These are phyloP conservation scores for Boletus sp. DNA, from an alignment of 1,284 basidiomycete genomes.

Conservation along the genomic window DNA sequence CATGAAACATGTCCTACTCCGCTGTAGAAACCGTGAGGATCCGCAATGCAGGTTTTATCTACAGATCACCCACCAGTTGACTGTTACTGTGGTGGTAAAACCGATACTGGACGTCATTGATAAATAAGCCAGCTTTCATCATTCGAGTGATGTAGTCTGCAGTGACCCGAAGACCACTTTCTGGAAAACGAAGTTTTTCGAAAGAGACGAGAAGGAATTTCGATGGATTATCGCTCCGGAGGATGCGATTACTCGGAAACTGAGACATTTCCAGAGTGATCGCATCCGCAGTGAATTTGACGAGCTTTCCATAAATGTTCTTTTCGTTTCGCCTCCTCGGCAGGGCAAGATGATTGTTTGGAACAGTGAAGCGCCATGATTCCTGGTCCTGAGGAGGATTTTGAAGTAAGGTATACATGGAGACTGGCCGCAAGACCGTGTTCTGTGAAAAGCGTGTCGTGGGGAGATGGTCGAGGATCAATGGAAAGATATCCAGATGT, in stretches of 20 bases:
- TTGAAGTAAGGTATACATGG: slow-evolving; percentile 38
- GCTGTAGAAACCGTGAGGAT: slow-evolving; percentile 32
- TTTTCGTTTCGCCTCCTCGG: slow-evolving; percentile 25
- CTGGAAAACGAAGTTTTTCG: slow-evolving; percentile 49
- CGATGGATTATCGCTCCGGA: slow-evolving; percentile 49
- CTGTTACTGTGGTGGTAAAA: slow-evolving; percentile 69
- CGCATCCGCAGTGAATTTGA: slow-evolving; percentile 46
- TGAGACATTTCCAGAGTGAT: slow-evolving; percentile 47
- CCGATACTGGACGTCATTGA: slow-evolving; percentile 58
- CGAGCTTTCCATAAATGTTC: slow-evolving; percentile 42
- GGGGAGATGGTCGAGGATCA: slow-evolving; percentile 1
- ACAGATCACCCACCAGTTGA: slow-evolving; percentile 46
- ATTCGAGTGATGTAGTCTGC: slow-evolving; percentile 55
- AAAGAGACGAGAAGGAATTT: slow-evolving; percentile 57
- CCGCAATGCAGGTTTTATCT: not conserved
- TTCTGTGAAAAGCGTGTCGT: not conserved
- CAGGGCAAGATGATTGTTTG: slow-evolving; percentile 28
- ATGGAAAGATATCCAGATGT: not conserved
- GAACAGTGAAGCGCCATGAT: slow-evolving; percentile 47
- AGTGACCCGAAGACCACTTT: slow-evolving; percentile 41
- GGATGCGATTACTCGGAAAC: slow-evolving; percentile 55
- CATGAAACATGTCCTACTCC: slow-evolving; percentile 59
- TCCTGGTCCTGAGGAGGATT: slow-evolving; percentile 45
- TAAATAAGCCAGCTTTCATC: slow-evolving; percentile 49
- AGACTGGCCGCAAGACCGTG: not conserved